Base-by-base conservation (phyloP, 1,284 basidiomycete species). In the Porogramme epimiltina region DNA sequence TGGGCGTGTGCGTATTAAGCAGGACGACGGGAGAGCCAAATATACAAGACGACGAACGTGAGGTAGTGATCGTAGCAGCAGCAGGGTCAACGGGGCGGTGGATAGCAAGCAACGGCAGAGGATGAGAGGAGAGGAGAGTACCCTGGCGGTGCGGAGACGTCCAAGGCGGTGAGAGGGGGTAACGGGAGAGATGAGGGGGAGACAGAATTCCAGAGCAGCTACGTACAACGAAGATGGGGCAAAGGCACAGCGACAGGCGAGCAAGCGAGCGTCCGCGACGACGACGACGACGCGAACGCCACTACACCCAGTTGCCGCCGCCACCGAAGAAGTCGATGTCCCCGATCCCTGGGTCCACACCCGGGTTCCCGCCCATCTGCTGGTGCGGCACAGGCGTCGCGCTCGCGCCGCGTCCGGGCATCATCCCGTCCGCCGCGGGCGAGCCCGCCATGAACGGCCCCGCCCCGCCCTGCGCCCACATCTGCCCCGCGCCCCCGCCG, bases 261-360 rank as follows among this genome's bases (percentile, higher is more conserved):
- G n/a, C 19, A 33, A n/a, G 33, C 15, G 33, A 25, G 22, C n/a
- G 20, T 18, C 43, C 19, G 19, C 22, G 31, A 25, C 9, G n/a
- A 38, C 22, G 19, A 26, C 39, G 20, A 44, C 19, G 34, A n/a
- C 31, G 37, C 23, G 26, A n/a, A 11, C 47, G 18, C 49, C 28
- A 13, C 45, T n/a, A 46, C 33, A 42, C 38, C 55, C 55, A 65
- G 51, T 62, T 55, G 50, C 45, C 66, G 68, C n/a, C n/a, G n/a
- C n/a, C n/a, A 42, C 65, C 66, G 58, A 67, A 67, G 26, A 68
- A 51, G 36, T 69, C 66, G 40, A 65, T 54, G 26, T 66, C 65
- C 45, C 65, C 26, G 11, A 61, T 62, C 19, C 47, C 44, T 51
- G 58, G 60, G 55, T 66, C 63, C 37, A 50, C 52, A 53, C 52